Evolutionary conservation across 2,329 filamentous ascomycete genomes (phyloP).

Genomic region (Trichoderma aggressivum): DNA sequence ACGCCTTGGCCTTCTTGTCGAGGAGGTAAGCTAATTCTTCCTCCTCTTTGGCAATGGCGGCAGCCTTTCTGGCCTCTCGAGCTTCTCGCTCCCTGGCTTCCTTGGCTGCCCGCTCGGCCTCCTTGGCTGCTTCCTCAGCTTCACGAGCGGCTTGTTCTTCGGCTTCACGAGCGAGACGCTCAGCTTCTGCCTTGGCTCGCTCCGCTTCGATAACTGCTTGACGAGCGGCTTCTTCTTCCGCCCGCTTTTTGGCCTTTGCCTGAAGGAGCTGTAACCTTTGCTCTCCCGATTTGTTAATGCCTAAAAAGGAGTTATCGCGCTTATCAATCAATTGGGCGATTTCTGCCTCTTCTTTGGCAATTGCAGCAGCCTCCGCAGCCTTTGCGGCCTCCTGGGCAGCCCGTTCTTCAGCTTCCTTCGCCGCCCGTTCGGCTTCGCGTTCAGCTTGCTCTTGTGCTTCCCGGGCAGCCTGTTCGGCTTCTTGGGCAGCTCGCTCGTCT

Average conservation of each 20-base stretch:
- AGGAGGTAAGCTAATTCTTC: conserved; percentile 41
- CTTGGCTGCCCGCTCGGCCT: conserved; percentile 36
- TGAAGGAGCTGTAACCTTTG: background rate
- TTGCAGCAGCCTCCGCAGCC: background rate
- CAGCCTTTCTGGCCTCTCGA: conserved; percentile 23
- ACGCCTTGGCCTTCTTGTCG: conserved; percentile 47
- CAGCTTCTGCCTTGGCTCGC: conserved; percentile 22
- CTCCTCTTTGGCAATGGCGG: conserved; percentile 30
- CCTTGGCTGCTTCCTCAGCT: conserved; percentile 34
- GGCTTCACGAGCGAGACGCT: conserved; percentile 23
- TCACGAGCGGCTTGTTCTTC: conserved; percentile 21
- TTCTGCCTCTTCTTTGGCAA: conserved; percentile 36
- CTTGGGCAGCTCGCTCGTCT: conserved; percentile 24
- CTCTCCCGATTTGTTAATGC: conserved; percentile 13
- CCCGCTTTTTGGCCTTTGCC: conserved; percentile 6
- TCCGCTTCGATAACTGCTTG: conserved; percentile 13
- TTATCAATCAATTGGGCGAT: conserved; percentile 44
- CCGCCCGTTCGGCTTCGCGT: conserved; percentile 20
- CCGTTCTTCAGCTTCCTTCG: conserved; percentile 22
- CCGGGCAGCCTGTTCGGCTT: conserved; percentile 23
- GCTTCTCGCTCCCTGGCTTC: conserved; percentile 34
- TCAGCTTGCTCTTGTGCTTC: conserved; percentile 2
- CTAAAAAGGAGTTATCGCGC: conserved; percentile 38
- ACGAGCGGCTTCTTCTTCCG: conserved; percentile 25
- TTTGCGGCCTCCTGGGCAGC: conserved; percentile 25